Evolutionary conservation across 805 yeast species (phyloP), one percentile per base, ranked within the genome.

Genomic region (Candida pini): DNA sequence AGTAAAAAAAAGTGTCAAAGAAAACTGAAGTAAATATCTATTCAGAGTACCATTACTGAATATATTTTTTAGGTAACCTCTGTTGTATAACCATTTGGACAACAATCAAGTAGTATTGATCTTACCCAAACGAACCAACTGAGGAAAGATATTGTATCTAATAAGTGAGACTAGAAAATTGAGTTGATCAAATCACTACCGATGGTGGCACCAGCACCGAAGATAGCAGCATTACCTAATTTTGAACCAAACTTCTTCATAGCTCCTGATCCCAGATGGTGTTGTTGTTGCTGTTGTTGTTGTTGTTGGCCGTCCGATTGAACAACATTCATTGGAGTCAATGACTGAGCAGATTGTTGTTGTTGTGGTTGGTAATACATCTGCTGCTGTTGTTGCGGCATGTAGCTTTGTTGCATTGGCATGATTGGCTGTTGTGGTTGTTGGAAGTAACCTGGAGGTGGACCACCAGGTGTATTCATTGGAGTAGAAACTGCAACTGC

Each of bases 201-300:
- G 36, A 90, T 68, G 1, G 96, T 82, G 21, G 97, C 96, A 68
- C 97, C 97, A 5, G 97, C 97, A 62, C 97, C 97, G 47, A 88
- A 90, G 35, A 90, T 79, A 26, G 95, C 95, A n/a, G 97, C 97
- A 48, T 87, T 79, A 41, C 96, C 97, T 38, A 90, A 66, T 60
- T 87, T 82, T 37, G 85, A 70, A 17, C 97, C 97, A 48, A 86
- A 78, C 53, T 71, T 82, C 59, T 75, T 76, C 39, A 80, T 41
- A 49, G 38, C 32, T 14, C 31, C 44, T n/a, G 43, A 35, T 18
- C 43, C 36, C 9, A 39, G 47, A 18, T 46, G 49, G 14, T 41
- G 43, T 2, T 30, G 49, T 13, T 43, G 49, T 16, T 28, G 38
- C 19, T 36, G 42, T 20, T 40, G 48, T 16, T 41, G 40, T 28